Percentiles rank a stretch among this genome's conserved stretches.
Evolutionary conservation across 1,284 basidiomycete species (phyloP).

Genomic region (Mrakiaceae sp.): DNA sequence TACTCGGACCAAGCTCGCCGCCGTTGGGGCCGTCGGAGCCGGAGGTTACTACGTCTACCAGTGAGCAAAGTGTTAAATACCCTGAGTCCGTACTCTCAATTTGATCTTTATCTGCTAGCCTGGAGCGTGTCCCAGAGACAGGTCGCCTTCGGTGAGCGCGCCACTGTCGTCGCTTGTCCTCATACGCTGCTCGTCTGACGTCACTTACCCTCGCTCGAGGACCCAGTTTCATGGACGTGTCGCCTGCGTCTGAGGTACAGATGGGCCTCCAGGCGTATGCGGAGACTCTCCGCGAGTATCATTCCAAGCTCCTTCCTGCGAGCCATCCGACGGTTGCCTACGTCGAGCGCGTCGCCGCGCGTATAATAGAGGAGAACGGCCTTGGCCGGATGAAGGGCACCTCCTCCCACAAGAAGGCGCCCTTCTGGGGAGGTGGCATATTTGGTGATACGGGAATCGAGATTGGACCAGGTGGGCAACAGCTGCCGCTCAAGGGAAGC

Average conservation of each 20-base stretch:
- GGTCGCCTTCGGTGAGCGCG: constrained; percentile 49
- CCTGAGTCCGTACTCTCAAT: neutral
- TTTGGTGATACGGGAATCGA: constrained; percentile 12
- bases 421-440: constrained; percentile 14
- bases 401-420: neutral
- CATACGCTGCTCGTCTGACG: neutral
- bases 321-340: constrained; percentile 54
- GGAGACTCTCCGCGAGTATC: constrained; percentile 39
- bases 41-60: constrained; percentile 48
- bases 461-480: too few species aligned
- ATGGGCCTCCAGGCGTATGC: constrained; percentile 23
- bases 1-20: neutral
- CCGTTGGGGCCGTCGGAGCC: constrained; percentile 33
- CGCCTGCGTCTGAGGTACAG: constrained; percentile 47
- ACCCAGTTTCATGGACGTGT: constrained; percentile 58
- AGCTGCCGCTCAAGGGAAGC: neutral
- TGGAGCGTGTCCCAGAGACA: constrained; percentile 70
- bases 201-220: neutral
- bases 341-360: constrained; percentile 56
- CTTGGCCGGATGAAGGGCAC: constrained; percentile 48
- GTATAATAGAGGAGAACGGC: constrained; percentile 61
- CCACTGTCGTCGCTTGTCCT: too few species aligned
- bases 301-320: constrained; percentile 50
- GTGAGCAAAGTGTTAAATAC: constrained; percentile 33
- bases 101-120: constrained; percentile 36